These are phyloP conservation scores for Hypoxylon fragiforme DNA, from an alignment of 495 filamentous ascomycete genomes.

Conservation along the genomic window DNA sequence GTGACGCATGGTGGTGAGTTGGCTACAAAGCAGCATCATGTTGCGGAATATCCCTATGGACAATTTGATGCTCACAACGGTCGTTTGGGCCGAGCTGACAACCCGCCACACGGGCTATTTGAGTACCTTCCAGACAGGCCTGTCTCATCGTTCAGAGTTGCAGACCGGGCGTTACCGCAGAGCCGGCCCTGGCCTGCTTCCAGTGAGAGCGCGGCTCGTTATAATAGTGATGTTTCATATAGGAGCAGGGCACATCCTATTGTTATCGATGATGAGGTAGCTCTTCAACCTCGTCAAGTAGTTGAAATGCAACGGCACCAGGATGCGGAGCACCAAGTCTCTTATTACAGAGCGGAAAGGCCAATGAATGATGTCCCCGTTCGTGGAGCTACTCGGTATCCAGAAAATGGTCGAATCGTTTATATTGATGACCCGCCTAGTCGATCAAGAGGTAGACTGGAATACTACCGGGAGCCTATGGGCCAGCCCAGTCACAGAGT, in stretches of 20 bases:
- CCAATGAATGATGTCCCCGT: constrained; percentile 6
- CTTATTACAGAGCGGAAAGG: constrained; percentile 5
- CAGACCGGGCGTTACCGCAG: constrained; percentile 8
- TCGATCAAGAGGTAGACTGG: constrained; percentile 11
- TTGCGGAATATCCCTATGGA: constrained; percentile 19
- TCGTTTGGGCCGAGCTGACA: constrained; percentile 26
- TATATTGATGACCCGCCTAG: constrained; percentile 18
- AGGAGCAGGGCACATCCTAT: constrained; percentile 32
- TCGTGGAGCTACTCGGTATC: constrained; percentile 16
- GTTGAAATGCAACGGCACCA: constrained; percentile 29
- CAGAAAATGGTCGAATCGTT: constrained; percentile 16
- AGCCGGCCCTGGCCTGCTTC: constrained; percentile 12
- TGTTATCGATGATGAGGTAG: constrained; percentile 20
- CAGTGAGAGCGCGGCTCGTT: constrained; percentile 12
- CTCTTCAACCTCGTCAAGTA: constrained; percentile 27
- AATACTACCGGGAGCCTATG: constrained; percentile 9
- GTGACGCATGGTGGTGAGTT: constrained; percentile 23
- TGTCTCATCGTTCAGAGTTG: constrained; percentile 3
- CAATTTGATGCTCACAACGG: constrained; percentile 6
- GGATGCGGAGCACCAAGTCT: constrained; percentile 6
- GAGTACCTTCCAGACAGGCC: constrained; percentile 25
- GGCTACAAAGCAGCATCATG: constrained; percentile 25
- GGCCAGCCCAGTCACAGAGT: background rate
- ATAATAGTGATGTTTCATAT: constrained; percentile 20
- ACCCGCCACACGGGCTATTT: constrained; percentile 8